A percentile compares a stretch with the other conserved stretches of the same genome.
Evolutionary conservation across 139 green algal genomes (phyloP).

Genomic region (Coelastrella sp.): DNA sequence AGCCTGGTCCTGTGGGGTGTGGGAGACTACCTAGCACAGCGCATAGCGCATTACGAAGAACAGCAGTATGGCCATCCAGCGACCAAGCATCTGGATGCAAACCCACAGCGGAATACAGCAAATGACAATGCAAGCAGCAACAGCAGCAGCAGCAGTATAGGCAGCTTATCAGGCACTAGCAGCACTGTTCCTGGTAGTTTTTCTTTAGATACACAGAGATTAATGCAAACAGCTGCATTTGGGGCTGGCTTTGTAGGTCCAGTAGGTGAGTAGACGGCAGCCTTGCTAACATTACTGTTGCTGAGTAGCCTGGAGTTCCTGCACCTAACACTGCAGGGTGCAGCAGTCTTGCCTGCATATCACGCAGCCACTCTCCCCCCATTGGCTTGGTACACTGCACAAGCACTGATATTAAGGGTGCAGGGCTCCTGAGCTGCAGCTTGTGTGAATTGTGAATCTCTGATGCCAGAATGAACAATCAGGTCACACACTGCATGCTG

Average conservation of each 20-base stretch:
- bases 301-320: background rate
- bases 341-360: background rate
- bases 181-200: slow-evolving; percentile 6
- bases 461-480: background rate
- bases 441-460: background rate
- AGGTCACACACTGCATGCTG: too few relatives aligned
- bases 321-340: background rate
- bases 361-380: too few relatives aligned
- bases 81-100: background rate
- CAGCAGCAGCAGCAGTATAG: background rate
- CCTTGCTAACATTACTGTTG: background rate
- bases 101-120: background rate
- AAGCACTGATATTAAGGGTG: background rate
- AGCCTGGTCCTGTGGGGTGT: slow-evolving; percentile 52
- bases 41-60: slow-evolving; percentile 41
- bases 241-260: slow-evolving; percentile 13
- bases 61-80: background rate
- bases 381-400: too few relatives aligned
- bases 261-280: background rate
- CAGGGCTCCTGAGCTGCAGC: background rate
- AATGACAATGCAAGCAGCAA: background rate
- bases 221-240: slow-evolving; percentile 11
- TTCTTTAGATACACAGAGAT: background rate
- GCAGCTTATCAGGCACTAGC: background rate
- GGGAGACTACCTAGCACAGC: slow-evolving; percentile 57